Evolutionary conservation across 2,329 filamentous ascomycete genomes (phyloP), one percentile per base, ranked within the genome.

Genomic region (Alternaria sp.): DNA sequence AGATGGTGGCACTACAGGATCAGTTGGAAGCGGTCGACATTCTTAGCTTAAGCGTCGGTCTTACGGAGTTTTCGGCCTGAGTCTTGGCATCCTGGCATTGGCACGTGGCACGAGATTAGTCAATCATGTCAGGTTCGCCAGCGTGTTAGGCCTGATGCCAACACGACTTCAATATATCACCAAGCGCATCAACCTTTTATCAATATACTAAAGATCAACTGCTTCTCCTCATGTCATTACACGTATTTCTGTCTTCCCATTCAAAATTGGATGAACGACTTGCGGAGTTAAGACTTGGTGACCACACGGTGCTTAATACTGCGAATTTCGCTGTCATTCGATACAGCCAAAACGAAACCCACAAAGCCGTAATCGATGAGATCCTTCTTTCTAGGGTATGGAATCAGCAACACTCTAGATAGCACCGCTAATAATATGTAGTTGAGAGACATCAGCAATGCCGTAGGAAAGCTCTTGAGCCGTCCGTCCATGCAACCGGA

Each of bases 71-170:
- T 51, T 44, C 11, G 21, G 39, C 39, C 11, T 52, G 4, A 21
- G 39, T 52, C 39, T 52, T 52, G 29, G 50, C 29, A 52, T 44
- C 28, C 26, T 44, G 13, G 28, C 28, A 17, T 26, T n/a, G 29
- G 50, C 50, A 52, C 50, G 50, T 52, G 29, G 50, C 17, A 52
- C 21, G 21, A 26, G 29, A 23, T 39, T 52, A 52, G 46, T 50
- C 10, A 24, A 29, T 8, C 34, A 39, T 39, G 34, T 39, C 34
- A 8, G 24, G 46, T 50, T 50, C 24, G n/a, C 46, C 24, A 50
- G 46, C 24, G 34, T 50, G 24, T 50, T 50, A 14, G 14, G 46
- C 33, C 23, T 40, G 40, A 50, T 39, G 34, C 24, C 14, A 50
- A 40, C 34, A 50, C 39, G 46, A 14, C 34, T 39, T 39, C 24